Evolutionary conservation across 495 filamentous ascomycete species (phyloP).

Genomic region (Penicillium daleae): DNA sequence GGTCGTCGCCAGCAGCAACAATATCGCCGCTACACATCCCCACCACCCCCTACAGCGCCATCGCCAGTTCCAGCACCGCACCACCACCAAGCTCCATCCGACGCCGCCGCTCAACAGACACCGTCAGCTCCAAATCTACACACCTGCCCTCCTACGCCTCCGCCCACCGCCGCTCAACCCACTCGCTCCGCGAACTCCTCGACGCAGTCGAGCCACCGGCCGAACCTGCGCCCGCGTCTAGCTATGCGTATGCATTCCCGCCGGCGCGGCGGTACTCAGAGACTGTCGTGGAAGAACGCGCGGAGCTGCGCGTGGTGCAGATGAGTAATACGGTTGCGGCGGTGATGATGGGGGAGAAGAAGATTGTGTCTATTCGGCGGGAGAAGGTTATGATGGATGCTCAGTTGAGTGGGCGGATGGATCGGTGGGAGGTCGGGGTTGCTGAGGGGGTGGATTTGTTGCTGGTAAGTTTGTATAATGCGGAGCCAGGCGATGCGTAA

Average conservation of each 20-base stretch:
- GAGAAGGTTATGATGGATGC: constrained; percentile 22
- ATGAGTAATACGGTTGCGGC: constrained; percentile 14
- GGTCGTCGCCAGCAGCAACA: constrained; percentile 1
- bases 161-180: constrained; percentile 16
- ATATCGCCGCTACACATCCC: not conserved
- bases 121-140: not conserved
- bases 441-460: constrained; percentile 34
- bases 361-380: constrained; percentile 26
- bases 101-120: constrained; percentile 9
- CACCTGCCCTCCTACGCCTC: constrained; percentile 22
- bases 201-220: constrained; percentile 32
- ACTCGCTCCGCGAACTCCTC: constrained; percentile 26
- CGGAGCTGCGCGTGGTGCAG: constrained; percentile 26
- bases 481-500: not conserved
- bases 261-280: constrained; percentile 15
- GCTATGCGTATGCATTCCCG: constrained; percentile 20
- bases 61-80: not conserved
- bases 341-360: constrained; percentile 30
- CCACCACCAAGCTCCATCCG: not conserved
- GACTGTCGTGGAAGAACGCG: constrained; percentile 13
- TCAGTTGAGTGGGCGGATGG: constrained; percentile 13
- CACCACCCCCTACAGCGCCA: constrained; percentile 7
- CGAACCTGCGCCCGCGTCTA: constrained; percentile 25
- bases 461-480: constrained; percentile 21
- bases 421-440: constrained; percentile 32